A percentile compares a stretch with the other conserved stretches of the same genome.
Evolutionary conservation across 169 alveolate species (phyloP).

Genomic region (Plasmodium ovale): DNA sequence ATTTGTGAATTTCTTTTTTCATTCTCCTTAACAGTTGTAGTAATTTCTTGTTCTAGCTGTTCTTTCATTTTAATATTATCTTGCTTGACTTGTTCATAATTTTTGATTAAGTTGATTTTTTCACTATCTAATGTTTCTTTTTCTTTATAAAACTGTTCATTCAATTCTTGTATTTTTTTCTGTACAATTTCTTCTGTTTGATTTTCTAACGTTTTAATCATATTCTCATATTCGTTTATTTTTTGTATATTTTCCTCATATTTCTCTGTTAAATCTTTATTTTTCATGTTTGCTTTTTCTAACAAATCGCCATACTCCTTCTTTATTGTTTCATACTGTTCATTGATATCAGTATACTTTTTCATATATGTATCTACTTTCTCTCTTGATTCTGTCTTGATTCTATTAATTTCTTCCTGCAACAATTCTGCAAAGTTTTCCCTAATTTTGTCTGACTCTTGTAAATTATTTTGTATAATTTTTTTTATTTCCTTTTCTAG

Average conservation of each 20-base stretch:
- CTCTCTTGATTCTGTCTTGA: constrained; percentile 43
- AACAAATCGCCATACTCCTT: constrained; percentile 46
- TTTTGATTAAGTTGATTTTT: constrained; percentile 29
- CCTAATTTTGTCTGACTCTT: constrained; percentile 60
- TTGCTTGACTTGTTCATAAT: constrained; percentile 20
- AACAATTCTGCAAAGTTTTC: constrained; percentile 65
- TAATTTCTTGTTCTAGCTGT: constrained; percentile 8
- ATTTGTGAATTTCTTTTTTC: constrained; percentile 30
- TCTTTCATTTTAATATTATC: constrained; percentile 25
- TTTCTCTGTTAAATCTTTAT: constrained; percentile 47
- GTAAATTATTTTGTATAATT: constrained; percentile 11
- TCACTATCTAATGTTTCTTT: constrained; percentile 65
- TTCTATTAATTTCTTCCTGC: constrained; percentile 67
- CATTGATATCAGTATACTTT: constrained; percentile 47
- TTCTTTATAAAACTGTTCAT: constrained; percentile 49
- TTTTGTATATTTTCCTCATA: constrained; percentile 73
- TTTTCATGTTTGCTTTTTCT: constrained; percentile 52
- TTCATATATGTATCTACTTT: constrained; percentile 41
- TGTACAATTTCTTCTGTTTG: constrained; percentile 58
- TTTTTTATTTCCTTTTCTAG: constrained; percentile 37
- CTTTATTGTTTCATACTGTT: constrained; percentile 49
- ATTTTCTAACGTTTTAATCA: constrained; percentile 48
- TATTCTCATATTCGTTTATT: constrained; percentile 72
- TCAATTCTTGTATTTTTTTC: constrained; percentile 68
- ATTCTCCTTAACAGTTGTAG: constrained; percentile 14